Evolutionary conservation across 257 asterid genomes (phyloP).

Genomic region (Perilla frutescens): DNA sequence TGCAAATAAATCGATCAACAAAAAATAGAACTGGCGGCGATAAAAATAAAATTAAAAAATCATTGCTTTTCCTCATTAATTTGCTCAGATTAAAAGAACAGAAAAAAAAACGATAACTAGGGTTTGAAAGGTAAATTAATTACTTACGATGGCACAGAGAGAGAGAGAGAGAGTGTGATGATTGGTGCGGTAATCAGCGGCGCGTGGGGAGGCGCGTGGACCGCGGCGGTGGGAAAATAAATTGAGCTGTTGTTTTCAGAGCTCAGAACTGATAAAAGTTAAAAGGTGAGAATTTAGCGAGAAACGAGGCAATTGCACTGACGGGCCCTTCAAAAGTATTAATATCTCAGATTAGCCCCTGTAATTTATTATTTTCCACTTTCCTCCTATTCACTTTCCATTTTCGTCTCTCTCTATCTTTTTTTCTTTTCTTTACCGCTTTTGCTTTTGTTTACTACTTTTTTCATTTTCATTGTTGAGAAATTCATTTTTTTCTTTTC

Average conservation of each 20-base stretch:
- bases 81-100: not conserved
- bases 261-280: slow-evolving; percentile 18
- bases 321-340: no score
- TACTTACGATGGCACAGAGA: not conserved
- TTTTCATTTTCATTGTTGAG: no score
- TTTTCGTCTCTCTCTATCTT: no score
- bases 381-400: no score
- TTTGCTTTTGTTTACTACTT: no score
- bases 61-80: not conserved
- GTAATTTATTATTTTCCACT: no score
- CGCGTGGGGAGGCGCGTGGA: slow-evolving; percentile 33
- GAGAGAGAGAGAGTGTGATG: no score
- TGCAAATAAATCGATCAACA: slow-evolving; percentile 39
- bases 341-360: no score
- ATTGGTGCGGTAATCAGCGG: slow-evolving; percentile 25
- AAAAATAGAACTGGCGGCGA: not conserved
- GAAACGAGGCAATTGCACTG: no score
- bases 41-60: not conserved
- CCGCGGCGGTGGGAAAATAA: slow-evolving; percentile 20
- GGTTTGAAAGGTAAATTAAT: not conserved
- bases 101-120: not conserved
- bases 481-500: no score
- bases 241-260: slow-evolving; percentile 6
- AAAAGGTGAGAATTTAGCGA: slow-evolving; percentile 8
- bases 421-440: no score